Conservation (phyloP, 2,329 filamentous ascomycete genomes). For the Cercospora zeina region DNA sequence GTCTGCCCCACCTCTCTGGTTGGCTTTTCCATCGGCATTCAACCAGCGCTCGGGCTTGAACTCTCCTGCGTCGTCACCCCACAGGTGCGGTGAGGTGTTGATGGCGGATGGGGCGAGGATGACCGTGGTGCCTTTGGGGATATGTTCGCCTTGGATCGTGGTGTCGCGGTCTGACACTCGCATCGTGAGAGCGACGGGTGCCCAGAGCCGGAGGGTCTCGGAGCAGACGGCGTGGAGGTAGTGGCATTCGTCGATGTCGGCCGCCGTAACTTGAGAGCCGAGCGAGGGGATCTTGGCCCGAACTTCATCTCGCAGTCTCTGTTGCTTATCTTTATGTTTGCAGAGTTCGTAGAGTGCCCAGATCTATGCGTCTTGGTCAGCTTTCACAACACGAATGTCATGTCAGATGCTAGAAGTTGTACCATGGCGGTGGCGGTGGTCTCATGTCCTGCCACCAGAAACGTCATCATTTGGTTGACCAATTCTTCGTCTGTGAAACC, state of each 20-base stretch:
- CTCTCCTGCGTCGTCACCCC: constrained; percentile 71
- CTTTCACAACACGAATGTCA: background rate
- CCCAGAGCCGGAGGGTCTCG: constrained; percentile 72
- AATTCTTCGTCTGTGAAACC: constrained; percentile 76
- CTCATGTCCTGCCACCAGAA: constrained; percentile 67
- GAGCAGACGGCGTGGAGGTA: constrained; percentile 79
- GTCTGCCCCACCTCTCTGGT: constrained; percentile 68
- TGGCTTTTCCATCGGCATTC: constrained; percentile 51
- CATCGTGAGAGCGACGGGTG: constrained; percentile 70
- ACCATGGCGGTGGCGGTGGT: constrained; percentile 57
- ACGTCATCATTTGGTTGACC: constrained; percentile 65
- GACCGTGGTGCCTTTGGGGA: constrained; percentile 71
- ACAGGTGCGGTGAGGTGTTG: constrained; percentile 68
- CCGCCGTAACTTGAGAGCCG: constrained; percentile 49
- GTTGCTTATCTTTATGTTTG: constrained; percentile 52
- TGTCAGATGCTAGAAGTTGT: background rate
- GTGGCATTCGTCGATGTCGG: constrained; percentile 69
- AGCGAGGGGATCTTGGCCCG: constrained; percentile 50
- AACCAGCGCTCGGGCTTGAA: constrained; percentile 83
- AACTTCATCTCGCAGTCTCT: constrained; percentile 53
- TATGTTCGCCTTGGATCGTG: constrained; percentile 61
- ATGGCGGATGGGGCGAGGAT: constrained; percentile 65
- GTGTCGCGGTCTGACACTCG: constrained; percentile 67
- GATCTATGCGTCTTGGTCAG: constrained; percentile 42
- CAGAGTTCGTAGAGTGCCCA: constrained; percentile 58